phyloP scores from a whole-genome alignment of 805 yeast genomes.

The Pichia gijzeniarum region DNA sequence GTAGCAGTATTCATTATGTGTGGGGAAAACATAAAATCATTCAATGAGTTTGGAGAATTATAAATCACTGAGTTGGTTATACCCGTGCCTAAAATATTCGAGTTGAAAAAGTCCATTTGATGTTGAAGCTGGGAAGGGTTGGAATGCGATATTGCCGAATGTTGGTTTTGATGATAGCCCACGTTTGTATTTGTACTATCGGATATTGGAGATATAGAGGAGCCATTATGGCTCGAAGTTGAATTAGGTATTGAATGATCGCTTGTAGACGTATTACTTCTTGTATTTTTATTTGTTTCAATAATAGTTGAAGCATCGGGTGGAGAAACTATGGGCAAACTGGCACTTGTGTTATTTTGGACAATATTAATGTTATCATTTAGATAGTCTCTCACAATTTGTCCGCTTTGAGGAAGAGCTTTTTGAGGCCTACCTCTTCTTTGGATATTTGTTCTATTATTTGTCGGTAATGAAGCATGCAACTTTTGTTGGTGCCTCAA shows the following conservation, averaged over 20 bases:
- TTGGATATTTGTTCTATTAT: conserved; percentile 28
- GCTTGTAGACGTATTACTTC: background rate
- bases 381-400: conserved; percentile 30
- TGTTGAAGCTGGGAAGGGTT: background rate
- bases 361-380: conserved; percentile 48
- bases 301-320: background rate
- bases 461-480: conserved; percentile 50
- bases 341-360: conserved; percentile 44
- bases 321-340: conserved; percentile 33
- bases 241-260: conserved; percentile 8
- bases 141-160: background rate
- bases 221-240: conserved; percentile 2
- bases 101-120: conserved; percentile 8
- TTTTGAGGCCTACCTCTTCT: conserved; percentile 27
- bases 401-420: conserved; percentile 25
- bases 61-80: conserved; percentile 1
- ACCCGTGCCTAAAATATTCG: conserved; percentile 2
- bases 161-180: conserved; percentile 11
- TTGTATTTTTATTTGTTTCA: background rate
- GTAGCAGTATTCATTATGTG: background rate
- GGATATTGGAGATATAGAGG: conserved; percentile 8
- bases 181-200: conserved; percentile 10
- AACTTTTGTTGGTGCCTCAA: conserved; percentile 92
- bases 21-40: conserved; percentile 8
- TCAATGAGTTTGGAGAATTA: conserved; percentile 10